Percentiles rank a stretch among this genome's conserved stretches.
Evolutionary conservation across 1,284 basidiomycete species (phyloP).

Genomic region (Ustilago loliicola): DNA sequence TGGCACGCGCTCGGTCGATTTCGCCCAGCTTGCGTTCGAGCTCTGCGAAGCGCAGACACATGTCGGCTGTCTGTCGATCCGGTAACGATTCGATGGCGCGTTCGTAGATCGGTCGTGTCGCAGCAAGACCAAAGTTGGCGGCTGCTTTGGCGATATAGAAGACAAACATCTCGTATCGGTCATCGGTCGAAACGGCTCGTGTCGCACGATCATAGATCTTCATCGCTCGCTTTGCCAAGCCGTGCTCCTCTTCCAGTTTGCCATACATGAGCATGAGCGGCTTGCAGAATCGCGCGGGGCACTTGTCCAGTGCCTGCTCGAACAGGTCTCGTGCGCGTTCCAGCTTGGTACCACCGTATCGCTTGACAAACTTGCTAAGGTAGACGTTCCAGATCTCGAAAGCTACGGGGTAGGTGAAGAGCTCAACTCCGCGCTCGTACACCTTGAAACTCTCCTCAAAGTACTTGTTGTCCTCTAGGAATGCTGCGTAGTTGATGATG

Average conservation of each 20-base stretch:
- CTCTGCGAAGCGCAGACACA: conserved; percentile 94
- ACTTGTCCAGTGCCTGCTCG: conserved; percentile 96
- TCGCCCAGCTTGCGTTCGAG: conserved; percentile 98
- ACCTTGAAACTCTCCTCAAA: conserved; percentile 99
- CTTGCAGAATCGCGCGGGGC: conserved; percentile 94
- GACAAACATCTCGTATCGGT: conserved; percentile 97
- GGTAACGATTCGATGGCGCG: conserved; percentile 93
- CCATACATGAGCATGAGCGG: conserved; percentile 95
- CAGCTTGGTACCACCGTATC: conserved; percentile 92
- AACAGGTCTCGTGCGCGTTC: conserved; percentile 96
- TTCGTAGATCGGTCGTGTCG: conserved; percentile 96
- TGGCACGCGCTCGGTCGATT: conserved; percentile 94
- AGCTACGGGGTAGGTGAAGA: conserved; percentile 97
- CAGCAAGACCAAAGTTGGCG: conserved; percentile 94
- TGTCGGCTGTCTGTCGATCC: conserved; percentile 93
- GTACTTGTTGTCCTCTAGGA: conserved; percentile 97
- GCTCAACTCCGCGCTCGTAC: conserved; percentile 95
- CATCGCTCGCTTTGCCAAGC: conserved; percentile 96
- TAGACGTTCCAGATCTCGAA: conserved; percentile 99
- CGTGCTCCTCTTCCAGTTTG: conserved; percentile 92
- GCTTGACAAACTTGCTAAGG: conserved; percentile 94
- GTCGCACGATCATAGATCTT: conserved; percentile 93
- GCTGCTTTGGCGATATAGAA: conserved; percentile 95
- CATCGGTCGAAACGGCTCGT: conserved; percentile 84
- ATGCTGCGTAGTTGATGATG: conserved; percentile 96